Evolutionary conservation across 1,139 yeast species (phyloP).

Genomic region (Suhomyces panamericanus): DNA sequence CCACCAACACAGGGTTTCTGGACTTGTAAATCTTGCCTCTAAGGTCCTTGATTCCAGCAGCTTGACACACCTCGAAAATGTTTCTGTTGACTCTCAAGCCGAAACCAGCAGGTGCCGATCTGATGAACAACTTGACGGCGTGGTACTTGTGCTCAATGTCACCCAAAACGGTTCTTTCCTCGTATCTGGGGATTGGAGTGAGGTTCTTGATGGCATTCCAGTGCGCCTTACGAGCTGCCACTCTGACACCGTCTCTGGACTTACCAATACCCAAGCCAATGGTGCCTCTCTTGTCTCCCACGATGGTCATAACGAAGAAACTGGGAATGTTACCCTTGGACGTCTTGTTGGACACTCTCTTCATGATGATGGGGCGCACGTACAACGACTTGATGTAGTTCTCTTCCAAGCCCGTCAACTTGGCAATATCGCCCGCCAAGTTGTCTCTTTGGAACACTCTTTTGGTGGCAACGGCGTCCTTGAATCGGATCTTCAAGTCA

Average conservation of each 20-base stretch:
- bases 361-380: conserved; percentile 68
- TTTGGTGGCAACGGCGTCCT: conserved; percentile 18
- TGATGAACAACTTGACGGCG: conserved; percentile 77
- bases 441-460: conserved; percentile 15
- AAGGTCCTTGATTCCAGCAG: conserved; percentile 92
- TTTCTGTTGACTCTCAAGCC: conserved; percentile 92
- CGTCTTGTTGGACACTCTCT: conserved; percentile 89
- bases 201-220: conserved; percentile 93
- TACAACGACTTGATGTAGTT: conserved; percentile 63
- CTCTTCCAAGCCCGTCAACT: conserved; percentile 73
- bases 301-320: conserved; percentile 83
- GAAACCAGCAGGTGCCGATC: conserved; percentile 91
- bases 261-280: conserved; percentile 96
- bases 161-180: conserved; percentile 88
- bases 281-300: conserved; percentile 93
- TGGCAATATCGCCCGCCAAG: conserved; percentile 58
- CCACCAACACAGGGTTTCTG: conserved; percentile 92
- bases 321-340: conserved; percentile 90
- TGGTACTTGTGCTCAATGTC: conserved; percentile 81
- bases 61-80: conserved; percentile 88
- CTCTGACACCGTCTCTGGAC: conserved; percentile 73
- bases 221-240: conserved; percentile 82
- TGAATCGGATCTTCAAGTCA: conserved; percentile 41
- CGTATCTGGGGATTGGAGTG: conserved; percentile 79
- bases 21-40: conserved; percentile 90